Percentiles rank a stretch among this genome's conserved stretches.
Evolutionary conservation across 768 basidiomycete genomes (phyloP).

Genomic region (Lactifluus pinguis): DNA sequence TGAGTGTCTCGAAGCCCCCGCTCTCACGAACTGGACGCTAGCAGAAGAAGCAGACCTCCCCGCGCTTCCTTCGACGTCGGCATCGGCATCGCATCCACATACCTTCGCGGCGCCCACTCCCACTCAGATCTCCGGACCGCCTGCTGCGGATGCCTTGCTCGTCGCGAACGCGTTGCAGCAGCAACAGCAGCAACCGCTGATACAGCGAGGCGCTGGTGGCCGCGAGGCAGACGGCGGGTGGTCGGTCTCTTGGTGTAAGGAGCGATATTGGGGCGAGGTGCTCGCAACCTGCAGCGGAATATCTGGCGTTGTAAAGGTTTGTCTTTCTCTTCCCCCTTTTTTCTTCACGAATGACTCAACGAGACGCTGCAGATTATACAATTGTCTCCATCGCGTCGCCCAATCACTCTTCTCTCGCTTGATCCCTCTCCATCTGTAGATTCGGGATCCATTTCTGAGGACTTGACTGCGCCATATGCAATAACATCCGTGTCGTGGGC

Average conservation of each 20-base stretch:
- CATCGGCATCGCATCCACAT: constrained; percentile 37
- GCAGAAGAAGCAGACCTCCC: constrained; percentile 70
- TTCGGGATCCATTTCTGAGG: constrained; percentile 24
- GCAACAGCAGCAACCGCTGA: constrained; percentile 25
- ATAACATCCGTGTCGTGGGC: constrained; percentile 89
- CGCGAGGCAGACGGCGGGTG: constrained; percentile 87
- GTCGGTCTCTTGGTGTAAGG: constrained; percentile 94
- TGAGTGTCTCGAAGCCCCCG: constrained; percentile 75
- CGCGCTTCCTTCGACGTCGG: constrained; percentile 39
- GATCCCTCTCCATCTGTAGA: constrained; percentile 38
- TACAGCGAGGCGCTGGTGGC: constrained; percentile 42
- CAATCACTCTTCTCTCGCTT: constrained; percentile 52
- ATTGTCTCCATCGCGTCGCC: constrained; percentile 58
- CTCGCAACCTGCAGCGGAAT: constrained; percentile 71
- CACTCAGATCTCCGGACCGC: constrained; percentile 46
- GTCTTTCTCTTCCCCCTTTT: neutral
- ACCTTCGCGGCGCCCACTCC: constrained; percentile 62
- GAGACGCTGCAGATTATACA: constrained; percentile 55
- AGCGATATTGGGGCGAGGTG: constrained; percentile 90
- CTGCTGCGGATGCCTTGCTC: constrained; percentile 46
- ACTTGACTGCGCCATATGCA: constrained; percentile 41
- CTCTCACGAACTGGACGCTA: constrained; percentile 65
- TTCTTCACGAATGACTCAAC: neutral
- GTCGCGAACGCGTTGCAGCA: constrained; percentile 60
- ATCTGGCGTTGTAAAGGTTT: constrained; percentile 67